phyloP scores from a whole-genome alignment of 2,329 filamentous ascomycete species.

The Fusarium mexicanum region DNA sequence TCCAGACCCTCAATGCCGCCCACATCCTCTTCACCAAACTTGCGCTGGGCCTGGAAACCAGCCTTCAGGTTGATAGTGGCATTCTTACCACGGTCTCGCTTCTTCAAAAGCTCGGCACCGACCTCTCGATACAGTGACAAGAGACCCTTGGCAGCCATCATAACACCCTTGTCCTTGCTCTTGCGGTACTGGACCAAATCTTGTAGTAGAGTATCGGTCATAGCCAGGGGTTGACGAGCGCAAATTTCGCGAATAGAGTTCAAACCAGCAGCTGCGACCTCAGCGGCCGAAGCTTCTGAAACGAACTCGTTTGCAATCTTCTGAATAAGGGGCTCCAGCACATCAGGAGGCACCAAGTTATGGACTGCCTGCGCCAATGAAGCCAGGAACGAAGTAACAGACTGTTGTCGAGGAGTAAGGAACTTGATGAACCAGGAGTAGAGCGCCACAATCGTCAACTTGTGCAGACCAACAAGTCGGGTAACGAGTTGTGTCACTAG shows the following conservation, averaged over 20 bases:
- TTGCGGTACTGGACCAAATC: constrained; percentile 96
- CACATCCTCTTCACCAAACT: constrained; percentile 82
- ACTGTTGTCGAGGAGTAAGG: constrained; percentile 86
- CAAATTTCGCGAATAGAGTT: constrained; percentile 97
- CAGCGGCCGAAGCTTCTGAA: constrained; percentile 88
- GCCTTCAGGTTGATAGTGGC: constrained; percentile 83
- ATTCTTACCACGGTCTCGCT: constrained; percentile 90
- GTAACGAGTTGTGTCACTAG: constrained; percentile 92
- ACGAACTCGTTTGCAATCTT: constrained; percentile 99
- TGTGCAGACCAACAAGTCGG: constrained; percentile 89
- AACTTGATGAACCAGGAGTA: constrained; percentile 98
- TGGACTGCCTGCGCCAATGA: constrained; percentile 93
- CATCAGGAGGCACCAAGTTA: constrained; percentile 90
- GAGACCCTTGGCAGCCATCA: constrained; percentile 96
- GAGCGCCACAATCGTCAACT: constrained; percentile 86
- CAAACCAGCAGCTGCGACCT: constrained; percentile 90
- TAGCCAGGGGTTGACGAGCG: constrained; percentile 90
- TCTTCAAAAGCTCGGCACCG: constrained; percentile 86
- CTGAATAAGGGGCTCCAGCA: constrained; percentile 86
- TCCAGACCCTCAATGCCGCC: constrained; percentile 94
- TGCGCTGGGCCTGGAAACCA: constrained; percentile 78
- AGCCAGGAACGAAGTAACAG: constrained; percentile 92
- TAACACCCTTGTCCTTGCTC: constrained; percentile 98
- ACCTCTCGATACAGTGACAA: constrained; percentile 92
- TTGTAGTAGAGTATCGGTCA: constrained; percentile 94